These are phyloP conservation scores for Botrytis tulipae DNA, from an alignment of 2,329 filamentous ascomycete genomes.

Conservation along the genomic window DNA sequence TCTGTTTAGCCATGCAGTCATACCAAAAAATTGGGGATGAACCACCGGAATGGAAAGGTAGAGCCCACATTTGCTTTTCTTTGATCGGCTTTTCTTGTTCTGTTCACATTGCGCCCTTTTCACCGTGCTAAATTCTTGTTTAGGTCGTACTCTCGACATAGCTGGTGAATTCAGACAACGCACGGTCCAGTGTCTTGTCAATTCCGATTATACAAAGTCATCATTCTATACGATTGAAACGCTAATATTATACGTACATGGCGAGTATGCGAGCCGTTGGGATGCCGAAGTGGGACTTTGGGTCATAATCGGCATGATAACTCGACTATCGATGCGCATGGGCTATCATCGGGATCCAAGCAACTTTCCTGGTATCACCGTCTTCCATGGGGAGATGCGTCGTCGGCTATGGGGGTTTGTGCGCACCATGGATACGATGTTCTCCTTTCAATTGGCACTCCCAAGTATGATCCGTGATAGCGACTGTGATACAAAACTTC, in stretches of 20 bases:
- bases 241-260: conserved; percentile 71
- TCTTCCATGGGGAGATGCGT: conserved; percentile 77
- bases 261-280: conserved; percentile 70
- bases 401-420: conserved; percentile 68
- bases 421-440: conserved; percentile 70
- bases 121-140: conserved; percentile 17
- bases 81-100: not conserved
- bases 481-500: conserved; percentile 72
- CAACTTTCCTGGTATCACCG: conserved; percentile 68
- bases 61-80: not conserved
- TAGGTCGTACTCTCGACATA: conserved; percentile 51
- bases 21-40: conserved; percentile 79
- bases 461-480: conserved; percentile 67
- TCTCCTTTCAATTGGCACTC: conserved; percentile 68
- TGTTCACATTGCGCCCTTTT: not conserved
- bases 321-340: conserved; percentile 53
- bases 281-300: conserved; percentile 61
- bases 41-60: conserved; percentile 68
- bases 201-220: conserved; percentile 74
- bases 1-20: conserved; percentile 75
- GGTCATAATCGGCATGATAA: conserved; percentile 53
- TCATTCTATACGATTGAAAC: conserved; percentile 76
- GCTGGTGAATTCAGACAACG: conserved; percentile 65
- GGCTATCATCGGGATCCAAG: conserved; percentile 72
- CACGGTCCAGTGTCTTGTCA: conserved; percentile 74